These are phyloP conservation scores for Mariannaea elegans DNA, from an alignment of 2,329 filamentous ascomycete species.

Conservation along the genomic window DNA sequence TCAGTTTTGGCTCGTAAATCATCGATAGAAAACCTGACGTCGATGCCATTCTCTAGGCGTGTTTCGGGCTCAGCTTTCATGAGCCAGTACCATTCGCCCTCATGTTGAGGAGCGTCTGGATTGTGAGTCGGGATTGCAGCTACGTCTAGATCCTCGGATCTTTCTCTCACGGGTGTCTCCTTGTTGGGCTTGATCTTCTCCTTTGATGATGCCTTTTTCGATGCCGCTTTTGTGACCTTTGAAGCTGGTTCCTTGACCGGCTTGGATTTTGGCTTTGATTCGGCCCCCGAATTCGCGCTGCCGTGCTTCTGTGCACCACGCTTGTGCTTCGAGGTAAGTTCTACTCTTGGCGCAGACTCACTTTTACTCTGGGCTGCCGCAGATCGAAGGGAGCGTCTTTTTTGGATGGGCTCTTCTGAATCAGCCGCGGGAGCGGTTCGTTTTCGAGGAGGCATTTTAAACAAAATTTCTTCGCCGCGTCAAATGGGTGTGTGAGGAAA, in stretches of 20 bases:
- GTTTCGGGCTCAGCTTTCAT: conserved; percentile 91
- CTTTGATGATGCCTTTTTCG: neutral
- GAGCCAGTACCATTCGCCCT: conserved; percentile 72
- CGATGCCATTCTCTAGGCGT: conserved; percentile 83
- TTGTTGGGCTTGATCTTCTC: neutral
- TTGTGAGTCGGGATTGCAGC: conserved; percentile 49
- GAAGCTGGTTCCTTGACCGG: neutral
- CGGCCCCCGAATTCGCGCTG: neutral
- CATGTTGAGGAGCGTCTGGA: conserved; percentile 49
- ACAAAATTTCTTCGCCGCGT: neutral
- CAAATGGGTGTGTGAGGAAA: neutral
- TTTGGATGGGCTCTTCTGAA: conserved; percentile 1
- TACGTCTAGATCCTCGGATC: conserved; percentile 42
- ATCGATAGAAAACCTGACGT: conserved; percentile 95
- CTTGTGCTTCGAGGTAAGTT: neutral
- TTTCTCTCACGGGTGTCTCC: neutral
- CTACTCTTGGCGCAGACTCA: neutral
- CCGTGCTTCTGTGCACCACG: neutral
- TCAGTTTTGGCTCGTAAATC: conserved; percentile 76
- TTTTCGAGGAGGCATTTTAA: conserved; percentile 34
- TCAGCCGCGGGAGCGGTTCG: conserved; percentile 8
- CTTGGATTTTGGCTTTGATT: conserved; percentile 9
- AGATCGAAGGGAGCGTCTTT: conserved; percentile 30
- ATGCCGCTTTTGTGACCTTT: neutral
- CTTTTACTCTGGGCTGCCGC: neutral